Conservation (phyloP, 148 eudicot species). For the Spergularia bocconei region DNA sequence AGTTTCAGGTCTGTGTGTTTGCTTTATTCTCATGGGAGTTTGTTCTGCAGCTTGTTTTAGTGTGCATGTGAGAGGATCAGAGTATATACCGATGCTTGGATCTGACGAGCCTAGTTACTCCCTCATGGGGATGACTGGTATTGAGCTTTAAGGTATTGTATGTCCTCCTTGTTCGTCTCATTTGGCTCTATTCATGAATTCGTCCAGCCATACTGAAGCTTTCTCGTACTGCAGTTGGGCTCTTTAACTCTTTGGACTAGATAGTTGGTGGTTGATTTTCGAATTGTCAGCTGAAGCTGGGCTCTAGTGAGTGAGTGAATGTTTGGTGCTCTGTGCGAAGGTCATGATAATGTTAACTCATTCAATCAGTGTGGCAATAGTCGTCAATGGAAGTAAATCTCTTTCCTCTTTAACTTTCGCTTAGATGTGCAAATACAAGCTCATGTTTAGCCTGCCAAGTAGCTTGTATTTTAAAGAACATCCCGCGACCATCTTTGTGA, state of each 20-base stretch:
- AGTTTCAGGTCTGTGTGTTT: not conserved
- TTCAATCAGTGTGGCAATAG: not conserved
- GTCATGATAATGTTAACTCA: not conserved
- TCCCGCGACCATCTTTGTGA: not conserved
- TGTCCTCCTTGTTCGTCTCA: not conserved
- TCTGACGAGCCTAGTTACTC: conserved; percentile 55
- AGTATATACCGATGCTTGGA: conserved; percentile 80
- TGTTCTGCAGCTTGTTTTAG: conserved; percentile 75
- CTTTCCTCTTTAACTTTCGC: not conserved
- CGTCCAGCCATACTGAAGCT: not conserved
- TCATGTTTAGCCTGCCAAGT: not conserved
- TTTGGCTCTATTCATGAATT: not conserved
- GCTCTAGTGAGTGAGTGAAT: not conserved
- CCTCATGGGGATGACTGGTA: conserved; percentile 53
- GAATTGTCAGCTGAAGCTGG: not conserved
- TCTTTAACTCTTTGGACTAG: not conserved
- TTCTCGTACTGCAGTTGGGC: not conserved
- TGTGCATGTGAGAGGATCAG: conserved; percentile 96
- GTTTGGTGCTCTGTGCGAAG: not conserved
- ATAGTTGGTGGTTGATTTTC: conserved; percentile 2
- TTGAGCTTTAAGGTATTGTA: conserved; percentile 38
- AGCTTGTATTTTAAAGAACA: not conserved
- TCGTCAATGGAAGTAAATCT: not conserved
- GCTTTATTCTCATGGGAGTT: conserved; percentile 5
- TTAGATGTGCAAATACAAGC: not conserved